A percentile compares a stretch with the other conserved stretches of the same genome.
phyloP scores from a whole-genome alignment of 2,329 filamentous ascomycete genomes.

The Dactylonectria estremocensis region DNA sequence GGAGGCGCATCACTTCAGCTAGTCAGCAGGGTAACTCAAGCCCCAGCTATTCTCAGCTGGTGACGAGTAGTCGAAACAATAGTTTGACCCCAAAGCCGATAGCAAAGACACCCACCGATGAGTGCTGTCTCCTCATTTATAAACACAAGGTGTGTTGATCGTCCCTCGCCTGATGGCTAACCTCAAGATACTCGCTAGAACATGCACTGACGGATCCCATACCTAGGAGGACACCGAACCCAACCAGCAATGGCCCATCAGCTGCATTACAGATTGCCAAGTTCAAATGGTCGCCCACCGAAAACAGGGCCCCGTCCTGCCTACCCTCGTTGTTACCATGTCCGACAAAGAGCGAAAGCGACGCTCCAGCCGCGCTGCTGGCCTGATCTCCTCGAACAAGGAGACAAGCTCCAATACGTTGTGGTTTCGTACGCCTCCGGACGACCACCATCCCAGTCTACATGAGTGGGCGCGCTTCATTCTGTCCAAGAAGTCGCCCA shows the following conservation, averaged over 20 bases:
- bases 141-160: constrained; percentile 66
- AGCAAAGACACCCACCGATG: constrained; percentile 56
- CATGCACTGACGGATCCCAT: constrained; percentile 25
- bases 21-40: constrained; percentile 56
- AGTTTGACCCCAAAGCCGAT: constrained; percentile 56
- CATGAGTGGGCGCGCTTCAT: constrained; percentile 74
- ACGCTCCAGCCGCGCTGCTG: constrained; percentile 74
- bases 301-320: constrained; percentile 72
- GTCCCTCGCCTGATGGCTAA: background rate
- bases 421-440: constrained; percentile 69
- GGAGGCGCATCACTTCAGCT: constrained; percentile 51
- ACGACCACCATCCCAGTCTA: constrained; percentile 67
- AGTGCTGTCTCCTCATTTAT: constrained; percentile 67
- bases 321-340: constrained; percentile 72
- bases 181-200: background rate
- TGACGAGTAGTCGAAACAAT: constrained; percentile 57
- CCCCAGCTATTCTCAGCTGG: constrained; percentile 57
- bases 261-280: constrained; percentile 69
- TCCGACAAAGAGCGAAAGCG: constrained; percentile 75
- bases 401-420: constrained; percentile 65
- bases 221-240: constrained; percentile 67
- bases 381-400: constrained; percentile 66
- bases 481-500: constrained; percentile 60
- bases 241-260: constrained; percentile 67
- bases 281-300: constrained; percentile 73